Evolutionary conservation across 73 alveolate species (phyloP).

Genomic region (Blepharisma stoltei): DNA sequence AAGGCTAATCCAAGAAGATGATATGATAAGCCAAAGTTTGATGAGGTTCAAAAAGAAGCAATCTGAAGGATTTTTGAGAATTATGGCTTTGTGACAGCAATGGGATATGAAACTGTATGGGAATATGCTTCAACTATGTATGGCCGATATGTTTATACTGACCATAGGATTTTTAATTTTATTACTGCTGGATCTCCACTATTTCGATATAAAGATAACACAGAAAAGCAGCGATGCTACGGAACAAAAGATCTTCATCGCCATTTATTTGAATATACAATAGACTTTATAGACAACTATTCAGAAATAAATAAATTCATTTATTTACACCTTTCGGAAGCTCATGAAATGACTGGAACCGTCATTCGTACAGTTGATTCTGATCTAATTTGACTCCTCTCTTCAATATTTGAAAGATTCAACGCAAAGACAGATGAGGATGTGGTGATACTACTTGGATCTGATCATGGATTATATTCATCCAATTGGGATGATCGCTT

Average conservation of each 20-base stretch:
- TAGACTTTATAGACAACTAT: constrained; percentile 7
- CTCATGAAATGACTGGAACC: constrained; percentile 17
- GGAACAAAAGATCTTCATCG: neutral
- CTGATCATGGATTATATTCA: constrained; percentile 15
- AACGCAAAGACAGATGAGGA: neutral
- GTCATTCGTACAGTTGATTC: neutral
- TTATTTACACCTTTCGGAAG: neutral
- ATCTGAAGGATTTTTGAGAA: neutral
- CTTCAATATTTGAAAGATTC: neutral
- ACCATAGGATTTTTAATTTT: constrained; percentile 3
- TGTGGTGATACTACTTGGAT: neutral
- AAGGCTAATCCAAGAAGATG: neutral
- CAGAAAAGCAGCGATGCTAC: neutral
- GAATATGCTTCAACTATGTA: neutral
- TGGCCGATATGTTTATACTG: neutral
- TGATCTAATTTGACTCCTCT: neutral
- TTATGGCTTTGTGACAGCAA: neutral
- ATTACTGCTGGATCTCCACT: too few relatives aligned
- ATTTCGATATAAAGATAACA: neutral
- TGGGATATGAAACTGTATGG: neutral
- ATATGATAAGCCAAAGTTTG: neutral
- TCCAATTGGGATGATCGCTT: neutral
- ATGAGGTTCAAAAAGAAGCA: neutral
- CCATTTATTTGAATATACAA: neutral
- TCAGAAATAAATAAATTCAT: neutral